A percentile compares a stretch with the other conserved stretches of the same genome.
These are phyloP conservation scores for Symbiodinium pilosum DNA, from an alignment of 73 alveolate species.

Conservation along the genomic window DNA sequence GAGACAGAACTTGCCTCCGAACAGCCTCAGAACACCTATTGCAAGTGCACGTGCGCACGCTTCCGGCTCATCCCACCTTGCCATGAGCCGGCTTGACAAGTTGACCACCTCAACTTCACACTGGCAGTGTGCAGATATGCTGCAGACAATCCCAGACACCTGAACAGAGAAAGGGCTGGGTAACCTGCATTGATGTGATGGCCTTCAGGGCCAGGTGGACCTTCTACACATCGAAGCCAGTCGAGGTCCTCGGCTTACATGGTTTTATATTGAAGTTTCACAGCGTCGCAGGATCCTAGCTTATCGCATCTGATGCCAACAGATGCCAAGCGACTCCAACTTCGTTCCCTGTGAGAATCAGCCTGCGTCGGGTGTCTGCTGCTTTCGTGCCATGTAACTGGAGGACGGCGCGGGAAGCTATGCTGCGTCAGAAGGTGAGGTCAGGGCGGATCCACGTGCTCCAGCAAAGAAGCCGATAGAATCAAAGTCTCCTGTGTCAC, in stretches of 20 bases:
- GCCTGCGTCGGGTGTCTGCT: not conserved
- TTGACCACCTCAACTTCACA: constrained; percentile 27
- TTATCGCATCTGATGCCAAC: no score
- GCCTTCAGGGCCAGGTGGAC: constrained; percentile 91
- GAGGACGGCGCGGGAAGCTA: no score
- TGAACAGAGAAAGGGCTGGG: no score
- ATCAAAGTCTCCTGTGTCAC: constrained; percentile 44
- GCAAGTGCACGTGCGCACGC: no score
- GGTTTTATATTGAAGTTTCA: no score
- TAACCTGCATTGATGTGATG: constrained; percentile 55
- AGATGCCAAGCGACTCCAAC: not conserved
- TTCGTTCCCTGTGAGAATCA: constrained; percentile 1
- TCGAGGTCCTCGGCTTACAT: constrained; percentile 23
- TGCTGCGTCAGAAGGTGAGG: not conserved
- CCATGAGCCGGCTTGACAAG: constrained; percentile 85
- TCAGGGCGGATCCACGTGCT: constrained; percentile 60
- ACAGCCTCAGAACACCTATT: no score
- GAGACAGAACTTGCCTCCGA: no score
- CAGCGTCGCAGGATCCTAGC: no score
- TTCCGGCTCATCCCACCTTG: constrained; percentile 79
- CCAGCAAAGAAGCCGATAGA: constrained; percentile 36
- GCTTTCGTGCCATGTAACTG: no score
- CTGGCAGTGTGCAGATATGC: no score
- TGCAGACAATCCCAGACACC: no score
- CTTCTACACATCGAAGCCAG: constrained; percentile 85